Base-by-base conservation (phyloP, 192 early-diverging fungal species). In the Rhizoclosmatium sp. region DNA sequence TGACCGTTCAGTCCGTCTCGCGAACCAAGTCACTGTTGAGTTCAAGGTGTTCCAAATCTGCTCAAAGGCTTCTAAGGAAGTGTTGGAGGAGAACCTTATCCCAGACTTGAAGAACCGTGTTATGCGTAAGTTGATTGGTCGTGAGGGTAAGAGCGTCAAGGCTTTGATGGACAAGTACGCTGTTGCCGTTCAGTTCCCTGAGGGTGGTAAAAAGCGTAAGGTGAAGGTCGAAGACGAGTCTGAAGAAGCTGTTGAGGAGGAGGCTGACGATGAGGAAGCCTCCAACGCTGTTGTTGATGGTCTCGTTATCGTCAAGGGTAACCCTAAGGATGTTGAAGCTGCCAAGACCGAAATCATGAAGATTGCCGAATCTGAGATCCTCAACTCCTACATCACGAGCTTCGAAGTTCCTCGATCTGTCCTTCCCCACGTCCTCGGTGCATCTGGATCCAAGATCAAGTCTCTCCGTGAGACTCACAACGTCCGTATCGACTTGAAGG, bases 341-440 rank as follows among this genome's bases (percentile, higher is more conserved):
- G 95, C 94, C 65, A 93, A 94, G 86, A 84, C 83, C 45, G 95
- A 96, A 83, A 87, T 99, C 49, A 72, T 95, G 76, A 92, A 94
- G 70, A 86, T 94, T 39, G 89, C 93, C 16, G 94, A 95, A 40
- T 91, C 95, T 75, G 95, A 99, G 84, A 86, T 88, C 51, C 47
- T 83, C 19, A 71, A 82, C 61, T 88, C 87, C 3, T 91, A 92
- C 70, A 87, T 87, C 0, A 77, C 86, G 44, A 90, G 83, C 40
- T 92, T 97, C 80, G 75, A 62, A 0, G 85, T 97, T 45, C 92
- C 95, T 3, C 87, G 87, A 19, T 80, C 85, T 41, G 80, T 81
- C 54, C 85, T 96, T 66, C 93, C 93, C 0, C 90, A 92, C 62
- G 86, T 98, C 71, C 91, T 98, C 51, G 96, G 96, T 16, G 86